These are phyloP conservation scores for Exophiala spinifera DNA, from an alignment of 2,329 filamentous ascomycete species.

Conservation along the genomic window DNA sequence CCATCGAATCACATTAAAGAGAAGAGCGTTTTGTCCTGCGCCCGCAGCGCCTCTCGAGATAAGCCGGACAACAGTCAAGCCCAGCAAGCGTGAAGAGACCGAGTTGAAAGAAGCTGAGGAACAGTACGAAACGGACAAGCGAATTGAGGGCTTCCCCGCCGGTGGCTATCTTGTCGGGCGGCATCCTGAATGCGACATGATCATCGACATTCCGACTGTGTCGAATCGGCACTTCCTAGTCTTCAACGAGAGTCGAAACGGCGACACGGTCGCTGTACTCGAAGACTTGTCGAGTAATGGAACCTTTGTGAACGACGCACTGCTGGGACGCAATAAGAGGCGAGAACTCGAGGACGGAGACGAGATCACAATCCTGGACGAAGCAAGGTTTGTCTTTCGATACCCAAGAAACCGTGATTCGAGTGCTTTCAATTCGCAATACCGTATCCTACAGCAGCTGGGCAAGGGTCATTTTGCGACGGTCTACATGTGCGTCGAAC, in stretches of 20 bases:
- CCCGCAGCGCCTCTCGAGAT: conserved; percentile 46
- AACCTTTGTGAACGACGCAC: conserved; percentile 89
- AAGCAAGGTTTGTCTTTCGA: conserved; percentile 84
- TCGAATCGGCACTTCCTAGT: conserved; percentile 70
- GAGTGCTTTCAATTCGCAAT: conserved; percentile 81
- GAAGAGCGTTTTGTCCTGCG: conserved; percentile 66
- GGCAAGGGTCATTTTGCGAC: conserved; percentile 95
- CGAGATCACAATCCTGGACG: conserved; percentile 81
- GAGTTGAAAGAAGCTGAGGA: conserved; percentile 53
- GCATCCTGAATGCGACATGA: conserved; percentile 86
- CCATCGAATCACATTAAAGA: conserved; percentile 70
- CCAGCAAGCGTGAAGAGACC: conserved; percentile 46
- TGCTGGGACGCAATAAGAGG: conserved; percentile 87
- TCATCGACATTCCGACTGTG: conserved; percentile 72
- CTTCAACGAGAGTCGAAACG: conserved; percentile 55
- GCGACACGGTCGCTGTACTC: conserved; percentile 65
- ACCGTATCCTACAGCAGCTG: conserved; percentile 76
- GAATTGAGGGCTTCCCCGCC: conserved; percentile 58
- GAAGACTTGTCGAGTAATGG: conserved; percentile 96
- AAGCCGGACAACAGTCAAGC: conserved; percentile 38
- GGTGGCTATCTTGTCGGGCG: conserved; percentile 88
- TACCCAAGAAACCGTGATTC: conserved; percentile 73
- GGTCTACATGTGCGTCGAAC: conserved; percentile 87
- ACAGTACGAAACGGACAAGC: conserved; percentile 61
- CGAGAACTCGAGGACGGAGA: conserved; percentile 86